These are phyloP conservation scores for Triadica sebifera DNA, from an alignment of 345 rosid species.

Conservation along the genomic window DNA sequence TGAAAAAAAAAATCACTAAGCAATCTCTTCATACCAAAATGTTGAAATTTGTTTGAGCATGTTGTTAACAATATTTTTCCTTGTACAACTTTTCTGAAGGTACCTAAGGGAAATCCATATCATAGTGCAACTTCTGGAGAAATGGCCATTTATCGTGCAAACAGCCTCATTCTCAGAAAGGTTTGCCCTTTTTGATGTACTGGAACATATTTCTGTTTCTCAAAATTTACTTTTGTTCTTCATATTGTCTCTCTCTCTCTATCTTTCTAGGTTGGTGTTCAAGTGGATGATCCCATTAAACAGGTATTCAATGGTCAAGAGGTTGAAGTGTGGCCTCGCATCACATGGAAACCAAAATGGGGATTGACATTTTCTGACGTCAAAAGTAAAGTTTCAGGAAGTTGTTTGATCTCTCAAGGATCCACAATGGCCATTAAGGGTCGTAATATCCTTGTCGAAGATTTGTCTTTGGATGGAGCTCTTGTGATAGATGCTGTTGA, in stretches of 20 bases:
- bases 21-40: background rate
- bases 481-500: constrained; percentile 64
- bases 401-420: constrained; percentile 61
- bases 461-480: constrained; percentile 78
- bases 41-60: background rate
- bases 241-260: constrained; percentile 8
- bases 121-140: constrained; percentile 98
- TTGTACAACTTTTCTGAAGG: constrained; percentile 38
- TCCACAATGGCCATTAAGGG: constrained; percentile 79
- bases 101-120: constrained; percentile 89
- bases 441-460: constrained; percentile 45
- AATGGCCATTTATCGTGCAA: constrained; percentile 79
- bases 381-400: constrained; percentile 58
- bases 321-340: constrained; percentile 89
- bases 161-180: constrained; percentile 70
- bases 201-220: background rate
- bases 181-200: constrained; percentile 16
- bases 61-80: background rate
- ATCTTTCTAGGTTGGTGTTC: constrained; percentile 62
- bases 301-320: constrained; percentile 81
- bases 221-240: background rate
- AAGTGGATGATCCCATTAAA: constrained; percentile 60
- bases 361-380: constrained; percentile 70
- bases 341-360: constrained; percentile 90
- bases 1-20: background rate